A percentile compares a stretch with the other conserved stretches of the same genome.
Conservation (phyloP, 768 basidiomycete genomes). For the Rickenella mellea region DNA sequence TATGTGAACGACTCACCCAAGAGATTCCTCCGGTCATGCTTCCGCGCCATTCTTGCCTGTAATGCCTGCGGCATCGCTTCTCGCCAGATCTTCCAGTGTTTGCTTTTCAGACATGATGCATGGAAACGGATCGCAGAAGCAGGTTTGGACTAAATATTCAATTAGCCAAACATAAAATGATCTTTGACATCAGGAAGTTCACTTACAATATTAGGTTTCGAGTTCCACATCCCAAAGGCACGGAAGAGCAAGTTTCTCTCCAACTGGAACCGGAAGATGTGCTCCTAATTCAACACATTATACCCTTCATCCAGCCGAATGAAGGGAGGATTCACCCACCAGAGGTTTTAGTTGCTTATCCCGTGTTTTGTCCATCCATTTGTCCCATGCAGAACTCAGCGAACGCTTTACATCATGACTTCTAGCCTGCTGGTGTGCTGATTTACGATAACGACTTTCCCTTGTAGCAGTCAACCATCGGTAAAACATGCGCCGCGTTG, state of each 20-base stretch:
- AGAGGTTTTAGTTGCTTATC: slow-evolving; percentile 57
- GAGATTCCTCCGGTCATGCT: slow-evolving; percentile 40
- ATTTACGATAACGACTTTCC: slow-evolving; percentile 49
- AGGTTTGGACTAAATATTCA: slow-evolving; percentile 33
- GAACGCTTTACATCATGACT: no score
- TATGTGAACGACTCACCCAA: slow-evolving; percentile 38
- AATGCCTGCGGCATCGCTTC: slow-evolving; percentile 62
- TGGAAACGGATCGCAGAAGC: slow-evolving; percentile 74
- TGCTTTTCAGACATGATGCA: slow-evolving; percentile 48
- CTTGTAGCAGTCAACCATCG: slow-evolving; percentile 61
- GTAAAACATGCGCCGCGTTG: slow-evolving; percentile 54
- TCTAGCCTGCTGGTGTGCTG: slow-evolving; percentile 44
- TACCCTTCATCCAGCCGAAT: neutral
- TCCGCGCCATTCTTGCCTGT: slow-evolving; percentile 56
- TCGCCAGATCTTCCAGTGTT: slow-evolving; percentile 59
- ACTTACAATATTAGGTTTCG: slow-evolving; percentile 61
- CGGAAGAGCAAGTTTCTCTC: slow-evolving; percentile 53
- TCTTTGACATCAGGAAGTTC: neutral
- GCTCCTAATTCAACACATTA: slow-evolving; percentile 34
- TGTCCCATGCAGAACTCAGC: slow-evolving; percentile 62
- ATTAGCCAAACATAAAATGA: neutral
- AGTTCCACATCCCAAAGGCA: slow-evolving; percentile 68
- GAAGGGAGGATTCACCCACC: slow-evolving; percentile 27
- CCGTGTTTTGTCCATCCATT: slow-evolving; percentile 66
- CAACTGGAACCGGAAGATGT: slow-evolving; percentile 45